These are phyloP conservation scores for Capsicum chinense DNA, from an alignment of 257 asterid species.

Conservation along the genomic window DNA sequence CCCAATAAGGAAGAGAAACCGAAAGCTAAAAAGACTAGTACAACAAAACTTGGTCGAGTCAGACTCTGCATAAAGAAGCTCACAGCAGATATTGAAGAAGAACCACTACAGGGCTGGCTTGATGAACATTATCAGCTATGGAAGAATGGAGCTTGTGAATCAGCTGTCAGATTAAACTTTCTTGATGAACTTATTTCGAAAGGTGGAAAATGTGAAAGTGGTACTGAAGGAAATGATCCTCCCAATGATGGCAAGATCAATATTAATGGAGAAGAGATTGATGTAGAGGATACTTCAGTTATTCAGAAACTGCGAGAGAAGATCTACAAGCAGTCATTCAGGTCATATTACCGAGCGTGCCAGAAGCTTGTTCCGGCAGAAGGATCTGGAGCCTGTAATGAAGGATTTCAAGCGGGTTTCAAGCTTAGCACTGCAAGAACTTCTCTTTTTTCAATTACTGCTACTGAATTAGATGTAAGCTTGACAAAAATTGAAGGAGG, in stretches of 20 bases:
- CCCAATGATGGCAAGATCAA: conserved; percentile 57
- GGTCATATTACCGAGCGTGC: conserved; percentile 87
- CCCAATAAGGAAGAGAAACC: conserved; percentile 72
- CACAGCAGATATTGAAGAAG: conserved; percentile 93
- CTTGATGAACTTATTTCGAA: conserved; percentile 79
- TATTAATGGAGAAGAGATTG: conserved; percentile 69
- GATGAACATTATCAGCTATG: conserved; percentile 91
- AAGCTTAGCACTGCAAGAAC: conserved; percentile 77
- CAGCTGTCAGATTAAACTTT: conserved; percentile 85
- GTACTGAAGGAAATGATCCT: conserved; percentile 62
- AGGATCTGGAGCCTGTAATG: conserved; percentile 94
- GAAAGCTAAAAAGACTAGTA: conserved; percentile 77
- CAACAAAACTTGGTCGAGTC: conserved; percentile 73
- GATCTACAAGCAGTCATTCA: conserved; percentile 75
- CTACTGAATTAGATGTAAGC: conserved; percentile 79
- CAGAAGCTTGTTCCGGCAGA: conserved; percentile 67
- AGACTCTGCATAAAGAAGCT: conserved; percentile 77
- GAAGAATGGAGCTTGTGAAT: conserved; percentile 92
- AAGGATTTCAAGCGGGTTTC: conserved; percentile 94
- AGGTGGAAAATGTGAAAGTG: conserved; percentile 52
- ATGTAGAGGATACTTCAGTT: conserved; percentile 67
- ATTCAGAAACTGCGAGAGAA: conserved; percentile 73
- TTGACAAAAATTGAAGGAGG: conserved; percentile 92
- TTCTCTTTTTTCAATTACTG: conserved; percentile 77
- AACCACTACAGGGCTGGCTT: conserved; percentile 99